These are phyloP conservation scores for Adenanthera pavonina DNA, from an alignment of 306 rosid genomes.

Conservation along the genomic window DNA sequence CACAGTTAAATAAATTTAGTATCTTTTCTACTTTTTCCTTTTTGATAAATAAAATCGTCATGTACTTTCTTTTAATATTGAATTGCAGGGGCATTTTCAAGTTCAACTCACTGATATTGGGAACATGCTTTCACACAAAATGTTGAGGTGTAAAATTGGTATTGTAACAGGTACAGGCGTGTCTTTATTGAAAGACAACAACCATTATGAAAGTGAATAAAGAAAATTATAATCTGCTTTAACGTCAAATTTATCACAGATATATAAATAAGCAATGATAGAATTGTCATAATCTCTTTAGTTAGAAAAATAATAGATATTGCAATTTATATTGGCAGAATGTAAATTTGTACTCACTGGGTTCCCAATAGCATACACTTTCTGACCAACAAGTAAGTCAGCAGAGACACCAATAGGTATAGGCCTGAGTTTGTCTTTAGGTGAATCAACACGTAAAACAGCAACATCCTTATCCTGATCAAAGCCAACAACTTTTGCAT, in stretches of 20 bases:
- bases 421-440: neutral
- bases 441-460: neutral
- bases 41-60: neutral
- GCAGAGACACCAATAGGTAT: neutral
- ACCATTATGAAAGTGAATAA: neutral
- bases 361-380: neutral
- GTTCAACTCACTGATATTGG: neutral
- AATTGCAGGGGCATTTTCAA: neutral
- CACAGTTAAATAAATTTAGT: neutral
- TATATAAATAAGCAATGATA: neutral
- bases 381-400: conserved; percentile 2
- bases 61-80: neutral
- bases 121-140: neutral
- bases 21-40: neutral
- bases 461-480: conserved; percentile 10
- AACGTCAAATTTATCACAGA: neutral
- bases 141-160: neutral
- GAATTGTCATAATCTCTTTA: neutral
- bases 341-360: neutral
- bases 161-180: neutral
- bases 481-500: neutral
- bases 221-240: neutral
- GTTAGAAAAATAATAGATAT: neutral
- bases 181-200: neutral
- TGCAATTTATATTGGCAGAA: neutral